These are phyloP conservation scores for Sextonia rubra DNA, from an alignment of 164 flowering plant genomes.

Conservation along the genomic window DNA sequence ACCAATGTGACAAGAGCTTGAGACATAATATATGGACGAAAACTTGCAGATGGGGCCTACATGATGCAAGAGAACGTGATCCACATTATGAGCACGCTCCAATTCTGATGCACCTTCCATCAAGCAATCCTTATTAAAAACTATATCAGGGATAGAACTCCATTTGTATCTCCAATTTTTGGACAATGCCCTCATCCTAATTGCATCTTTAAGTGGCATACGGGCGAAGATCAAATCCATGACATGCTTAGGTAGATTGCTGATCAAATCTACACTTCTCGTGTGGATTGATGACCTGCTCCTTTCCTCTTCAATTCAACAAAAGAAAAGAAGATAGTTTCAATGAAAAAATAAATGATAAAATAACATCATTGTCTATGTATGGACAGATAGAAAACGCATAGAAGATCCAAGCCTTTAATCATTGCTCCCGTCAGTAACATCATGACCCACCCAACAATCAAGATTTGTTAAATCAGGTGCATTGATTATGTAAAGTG, in stretches of 20 bases:
- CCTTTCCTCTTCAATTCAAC: background rate
- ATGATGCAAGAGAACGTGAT: background rate
- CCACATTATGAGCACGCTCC: background rate
- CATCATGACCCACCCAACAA: too few species aligned
- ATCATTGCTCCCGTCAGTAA: too few species aligned
- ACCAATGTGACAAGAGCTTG: background rate
- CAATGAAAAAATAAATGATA: background rate
- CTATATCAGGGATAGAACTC: background rate
- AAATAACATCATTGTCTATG: too few species aligned
- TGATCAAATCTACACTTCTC: background rate
- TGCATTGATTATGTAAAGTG: too few species aligned
- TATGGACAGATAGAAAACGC: too few species aligned
- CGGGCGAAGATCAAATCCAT: too few species aligned
- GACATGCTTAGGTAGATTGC: background rate
- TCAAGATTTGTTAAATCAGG: too few species aligned
- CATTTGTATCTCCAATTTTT: slow-evolving; percentile 3
- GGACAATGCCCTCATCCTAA: slow-evolving; percentile 2
- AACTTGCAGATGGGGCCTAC: background rate
- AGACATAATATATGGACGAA: background rate
- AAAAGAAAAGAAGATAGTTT: background rate
- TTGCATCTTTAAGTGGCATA: slow-evolving; percentile 10
- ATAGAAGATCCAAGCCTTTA: too few species aligned
- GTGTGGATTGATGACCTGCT: background rate
- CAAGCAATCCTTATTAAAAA: background rate
- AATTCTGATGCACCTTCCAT: background rate